Base-by-base conservation (phyloP, 1,284 basidiomycete genomes). In the Rhodotorula sp. region DNA sequence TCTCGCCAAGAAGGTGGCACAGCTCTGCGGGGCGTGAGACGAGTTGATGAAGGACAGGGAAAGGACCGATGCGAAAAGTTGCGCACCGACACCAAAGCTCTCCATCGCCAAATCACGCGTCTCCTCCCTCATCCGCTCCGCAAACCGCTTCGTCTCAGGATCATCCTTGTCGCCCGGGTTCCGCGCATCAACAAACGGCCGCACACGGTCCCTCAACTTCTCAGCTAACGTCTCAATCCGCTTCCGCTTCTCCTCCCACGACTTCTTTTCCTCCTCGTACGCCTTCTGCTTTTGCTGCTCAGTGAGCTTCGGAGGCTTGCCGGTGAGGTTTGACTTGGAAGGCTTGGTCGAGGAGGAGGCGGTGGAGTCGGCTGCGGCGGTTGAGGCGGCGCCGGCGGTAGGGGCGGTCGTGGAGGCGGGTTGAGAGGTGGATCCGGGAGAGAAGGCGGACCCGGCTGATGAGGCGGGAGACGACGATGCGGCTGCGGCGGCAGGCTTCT, bases 71-170 rank as follows among this genome's bases (percentile, higher is more conserved):
- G 19, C 20, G 9, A 20, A 20, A 9, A 9, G 48, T 8, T 49
- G 24, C 82, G 73, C 74, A 94, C 89, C 95, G 53, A 99, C 89
- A 66, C 96, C 96, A 80, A 99, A 99, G 75, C 92, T 95, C 83
- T 99, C 96, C 68, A 98, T 82, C 84, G 98, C 99, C 78, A 99
- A 81, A 82, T 99, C 96, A 74, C 97, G 93, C 2, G 92, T 93
- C 81, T 99, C 96, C 55, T 86, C 84, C 78, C 82, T 85, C 81
- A 97, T 91, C 80, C 85, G 87, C 63, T 85, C 84, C 80, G 90
- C 88, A 78, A 65, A 95, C 29, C 84, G 84, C 67, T 81, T 80
- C 9, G 90, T 92, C 82, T 98, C 95, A 0, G 88, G 82, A 79
- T 98, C 95, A 67, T 90, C 88, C 73, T 86, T 86, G 29, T 87